Base-by-base conservation (phyloP, 768 basidiomycete genomes). In the Leccinum subgranulosum region DNA sequence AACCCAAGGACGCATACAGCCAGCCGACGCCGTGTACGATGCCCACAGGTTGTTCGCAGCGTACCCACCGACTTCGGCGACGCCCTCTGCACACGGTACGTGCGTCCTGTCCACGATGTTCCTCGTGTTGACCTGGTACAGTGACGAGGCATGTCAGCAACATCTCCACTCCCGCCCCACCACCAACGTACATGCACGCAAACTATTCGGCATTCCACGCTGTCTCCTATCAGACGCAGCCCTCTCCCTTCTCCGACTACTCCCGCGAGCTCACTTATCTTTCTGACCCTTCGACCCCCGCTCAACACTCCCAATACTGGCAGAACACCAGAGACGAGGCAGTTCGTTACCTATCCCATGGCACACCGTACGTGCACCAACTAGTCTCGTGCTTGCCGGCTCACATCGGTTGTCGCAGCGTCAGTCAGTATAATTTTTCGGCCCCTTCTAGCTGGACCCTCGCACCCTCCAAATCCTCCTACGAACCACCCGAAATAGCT, bases 41-140 rank as follows among this genome's bases (percentile, higher is more conserved):
- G 84, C 87, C 2, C 88, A 89, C 60, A 73, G 80, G 53, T 72
- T 92, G 25, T 77, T 89, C 48, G 81, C 83, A 4, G 76, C 81
- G 33, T 92, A 90, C 69, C 87, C 90, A 39, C 79, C 86, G 65
- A 86, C 86, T 39, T 90, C 89, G 58, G 85, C 86, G 27, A 88
- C 85, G 4, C 88, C 89, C n/a, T 81, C 88, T 8, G 78, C 83
- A 36, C 90, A 92, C 66, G 88, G 90, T 89, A 66, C 73, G 46
- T 33, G 47, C 39, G 11, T 39, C 14, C 31, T 6, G 28, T 43
- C 58, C 51, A 27, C 7, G 47, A 29, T 48, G 29, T 51, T 61
- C 10, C 60, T 5, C 11, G 28, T 5, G 59, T 58, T 67, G 61
- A 67, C 67, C 64, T 54, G 67, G 1, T 1, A 46, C 58, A 92